phyloP scores from a whole-genome alignment of 208 protist genomes.

The Trypanosomatidae sp. region DNA sequence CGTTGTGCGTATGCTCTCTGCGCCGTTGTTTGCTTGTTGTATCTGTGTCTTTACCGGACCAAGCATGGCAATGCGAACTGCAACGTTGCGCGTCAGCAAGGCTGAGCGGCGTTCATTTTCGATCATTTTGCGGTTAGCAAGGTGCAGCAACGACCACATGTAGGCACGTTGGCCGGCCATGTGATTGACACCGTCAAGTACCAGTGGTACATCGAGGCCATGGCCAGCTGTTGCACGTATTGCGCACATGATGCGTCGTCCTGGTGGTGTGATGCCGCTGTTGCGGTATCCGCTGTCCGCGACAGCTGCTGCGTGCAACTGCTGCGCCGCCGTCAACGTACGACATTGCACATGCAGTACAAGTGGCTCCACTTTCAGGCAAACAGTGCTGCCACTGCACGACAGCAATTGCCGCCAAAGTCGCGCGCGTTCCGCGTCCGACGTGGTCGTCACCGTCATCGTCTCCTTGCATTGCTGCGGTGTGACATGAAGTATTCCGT shows the following conservation, averaged over 20 bases:
- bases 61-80: too few species aligned
- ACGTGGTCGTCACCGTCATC: background rate
- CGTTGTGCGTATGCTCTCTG: too few species aligned
- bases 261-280: conserved; percentile 73
- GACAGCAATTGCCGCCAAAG: too few species aligned
- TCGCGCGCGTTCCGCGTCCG: background rate
- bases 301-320: conserved; percentile 43
- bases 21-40: too few species aligned
- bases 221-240: conserved; percentile 54
- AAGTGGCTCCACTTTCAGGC: conserved; percentile 80
- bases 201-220: conserved; percentile 62
- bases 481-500: conserved; percentile 29
- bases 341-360: conserved; percentile 84
- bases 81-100: too few species aligned
- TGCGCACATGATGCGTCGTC: conserved; percentile 61
- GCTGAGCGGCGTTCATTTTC: too few species aligned
- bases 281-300: conserved; percentile 74
- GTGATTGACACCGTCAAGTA: conserved; percentile 58
- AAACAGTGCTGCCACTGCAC: conserved; percentile 32
- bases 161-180: conserved; percentile 35
- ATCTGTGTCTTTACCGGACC: too few species aligned
- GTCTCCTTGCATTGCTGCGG: background rate
- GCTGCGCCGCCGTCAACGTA: conserved; percentile 60
- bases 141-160: conserved; percentile 41
- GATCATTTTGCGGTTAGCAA: conserved; percentile 74